Evolutionary conservation across 129 eudicot species (phyloP).

Genomic region (Lonicera japonica): DNA sequence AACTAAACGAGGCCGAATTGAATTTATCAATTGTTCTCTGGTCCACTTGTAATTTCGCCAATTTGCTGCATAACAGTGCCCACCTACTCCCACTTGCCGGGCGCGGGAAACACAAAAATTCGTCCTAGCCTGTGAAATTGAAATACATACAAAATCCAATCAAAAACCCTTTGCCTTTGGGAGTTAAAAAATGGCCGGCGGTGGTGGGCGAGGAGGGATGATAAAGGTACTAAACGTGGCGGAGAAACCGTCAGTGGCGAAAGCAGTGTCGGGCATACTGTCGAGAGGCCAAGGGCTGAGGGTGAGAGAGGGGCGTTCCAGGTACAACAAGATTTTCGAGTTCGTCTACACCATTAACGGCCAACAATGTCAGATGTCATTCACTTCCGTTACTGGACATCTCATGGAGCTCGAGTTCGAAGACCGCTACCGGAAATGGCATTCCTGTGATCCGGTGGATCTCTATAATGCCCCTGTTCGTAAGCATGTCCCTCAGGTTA

Average conservation of each 20-base stretch:
- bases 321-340: conserved; percentile 81
- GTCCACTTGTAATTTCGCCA: too few relatives aligned
- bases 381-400: conserved; percentile 92
- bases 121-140: too few relatives aligned
- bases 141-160: too few relatives aligned
- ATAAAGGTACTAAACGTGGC: conserved; percentile 85
- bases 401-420: conserved; percentile 94
- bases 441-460: conserved; percentile 75
- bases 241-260: conserved; percentile 98
- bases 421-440: conserved; percentile 73
- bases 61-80: too few relatives aligned
- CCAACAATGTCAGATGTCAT: conserved; percentile 58
- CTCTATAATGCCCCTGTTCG: conserved; percentile 72
- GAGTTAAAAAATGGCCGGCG: not conserved
- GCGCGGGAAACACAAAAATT: too few relatives aligned
- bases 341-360: conserved; percentile 56
- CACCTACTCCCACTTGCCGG: too few relatives aligned
- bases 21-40: too few relatives aligned
- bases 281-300: conserved; percentile 51
- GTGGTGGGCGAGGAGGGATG: conserved; percentile 37
- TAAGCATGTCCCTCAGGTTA: conserved; percentile 64
- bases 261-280: conserved; percentile 62
- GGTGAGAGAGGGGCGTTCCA: conserved; percentile 68
- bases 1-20: too few relatives aligned
- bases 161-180: too few relatives aligned